A percentile compares a stretch with the other conserved stretches of the same genome.
These are phyloP conservation scores for Epichloe gansuensis DNA, from an alignment of 2,329 filamentous ascomycete genomes.

Conservation along the genomic window DNA sequence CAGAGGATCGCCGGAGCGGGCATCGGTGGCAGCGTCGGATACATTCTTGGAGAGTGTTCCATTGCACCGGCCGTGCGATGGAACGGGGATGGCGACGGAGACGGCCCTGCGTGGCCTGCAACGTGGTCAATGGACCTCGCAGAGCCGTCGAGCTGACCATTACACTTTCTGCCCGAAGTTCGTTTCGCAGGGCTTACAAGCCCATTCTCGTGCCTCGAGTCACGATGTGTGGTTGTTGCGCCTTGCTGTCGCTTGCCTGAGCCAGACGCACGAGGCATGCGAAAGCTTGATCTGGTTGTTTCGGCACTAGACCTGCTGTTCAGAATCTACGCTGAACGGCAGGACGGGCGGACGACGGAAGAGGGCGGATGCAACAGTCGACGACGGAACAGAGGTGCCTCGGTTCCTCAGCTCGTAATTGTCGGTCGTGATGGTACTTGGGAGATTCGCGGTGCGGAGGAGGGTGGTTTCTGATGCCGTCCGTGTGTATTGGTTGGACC, in stretches of 20 bases:
- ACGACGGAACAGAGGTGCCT: background rate
- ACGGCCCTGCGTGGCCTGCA: conserved; percentile 20
- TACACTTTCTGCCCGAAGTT: conserved; percentile 31
- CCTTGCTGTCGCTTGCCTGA: conserved; percentile 51
- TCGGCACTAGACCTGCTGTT: background rate
- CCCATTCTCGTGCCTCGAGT: conserved; percentile 76
- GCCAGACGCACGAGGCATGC: conserved; percentile 50
- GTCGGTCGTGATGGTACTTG: background rate
- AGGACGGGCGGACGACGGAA: background rate
- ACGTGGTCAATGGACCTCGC: conserved; percentile 22
- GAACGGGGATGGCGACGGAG: conserved; percentile 11
- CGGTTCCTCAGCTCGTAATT: background rate
- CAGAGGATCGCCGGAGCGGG: conserved; percentile 28
- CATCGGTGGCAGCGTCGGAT: conserved; percentile 19
- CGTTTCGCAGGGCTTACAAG: conserved; percentile 49
- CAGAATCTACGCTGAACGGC: background rate
- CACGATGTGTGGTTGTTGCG: conserved; percentile 51
- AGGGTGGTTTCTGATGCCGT: background rate
- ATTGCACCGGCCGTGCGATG: conserved; percentile 19
- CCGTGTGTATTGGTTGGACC: background rate
- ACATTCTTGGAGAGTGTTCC: conserved; percentile 21
- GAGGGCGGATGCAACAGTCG: background rate
- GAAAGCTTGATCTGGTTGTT: conserved; percentile 11
- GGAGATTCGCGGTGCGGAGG: background rate
- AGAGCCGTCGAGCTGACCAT: conserved; percentile 30